These are phyloP conservation scores for Saturnispora dispora DNA, from an alignment of 805 yeast genomes.

Conservation along the genomic window DNA sequence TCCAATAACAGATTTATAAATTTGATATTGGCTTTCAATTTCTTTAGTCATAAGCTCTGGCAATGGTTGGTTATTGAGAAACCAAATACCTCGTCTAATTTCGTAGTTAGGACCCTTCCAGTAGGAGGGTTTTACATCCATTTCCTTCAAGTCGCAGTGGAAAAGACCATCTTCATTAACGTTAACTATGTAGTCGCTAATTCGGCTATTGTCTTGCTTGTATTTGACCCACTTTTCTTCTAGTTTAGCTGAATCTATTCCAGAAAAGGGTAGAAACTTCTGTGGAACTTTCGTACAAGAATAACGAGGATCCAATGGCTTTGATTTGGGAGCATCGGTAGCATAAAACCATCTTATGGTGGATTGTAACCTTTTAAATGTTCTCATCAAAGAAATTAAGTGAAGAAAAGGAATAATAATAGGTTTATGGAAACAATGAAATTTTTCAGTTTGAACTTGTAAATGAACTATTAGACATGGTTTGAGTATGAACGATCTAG, in stretches of 20 bases:
- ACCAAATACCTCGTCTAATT: constrained; percentile 84
- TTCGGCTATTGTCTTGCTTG: constrained; percentile 3
- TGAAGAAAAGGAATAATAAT: not conserved
- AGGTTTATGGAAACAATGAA: not conserved
- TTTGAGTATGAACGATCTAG: not conserved
- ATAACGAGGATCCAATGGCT: constrained; percentile 55
- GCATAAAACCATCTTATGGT: constrained; percentile 67
- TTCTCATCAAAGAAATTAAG: not conserved
- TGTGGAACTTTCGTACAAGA: constrained; percentile 40
- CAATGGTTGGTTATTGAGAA: constrained; percentile 48
- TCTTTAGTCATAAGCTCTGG: constrained; percentile 38
- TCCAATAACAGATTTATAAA: constrained; percentile 19
- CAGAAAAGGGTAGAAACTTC: constrained; percentile 61
- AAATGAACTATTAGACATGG: not conserved
- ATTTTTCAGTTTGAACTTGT: not conserved
- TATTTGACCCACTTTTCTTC: constrained; percentile 39
- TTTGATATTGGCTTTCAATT: constrained; percentile 48
- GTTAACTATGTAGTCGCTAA: constrained; percentile 28
- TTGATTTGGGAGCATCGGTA: constrained; percentile 61
- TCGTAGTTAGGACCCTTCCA: constrained; percentile 88
- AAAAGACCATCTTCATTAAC: constrained; percentile 80
- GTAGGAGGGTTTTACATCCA: constrained; percentile 58
- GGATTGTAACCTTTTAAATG: not conserved
- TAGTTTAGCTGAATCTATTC: constrained; percentile 49
- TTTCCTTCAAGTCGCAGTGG: constrained; percentile 51